Evolutionary conservation across 495 filamentous ascomycete species (phyloP).

Genomic region (Tuber umbilicatum): DNA sequence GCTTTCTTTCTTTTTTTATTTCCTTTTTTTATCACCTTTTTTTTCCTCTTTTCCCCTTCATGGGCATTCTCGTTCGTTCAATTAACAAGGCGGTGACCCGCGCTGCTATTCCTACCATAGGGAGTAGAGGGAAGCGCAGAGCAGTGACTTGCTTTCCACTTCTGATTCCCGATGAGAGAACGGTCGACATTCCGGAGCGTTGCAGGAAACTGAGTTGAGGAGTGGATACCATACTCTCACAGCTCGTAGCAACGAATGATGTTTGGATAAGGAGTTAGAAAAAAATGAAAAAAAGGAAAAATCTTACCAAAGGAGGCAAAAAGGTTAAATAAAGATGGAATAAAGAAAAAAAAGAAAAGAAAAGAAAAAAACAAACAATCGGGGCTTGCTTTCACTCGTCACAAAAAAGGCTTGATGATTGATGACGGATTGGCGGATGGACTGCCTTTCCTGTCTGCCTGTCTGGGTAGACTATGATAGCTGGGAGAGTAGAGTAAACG

Average conservation of each 20-base stretch:
- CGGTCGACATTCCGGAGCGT: slow-evolving; percentile 1
- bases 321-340: background rate
- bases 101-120: background rate
- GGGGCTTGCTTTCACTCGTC: background rate
- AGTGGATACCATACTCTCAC: background rate
- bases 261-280: background rate
- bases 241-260: background rate
- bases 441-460: background rate
- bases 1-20: slow-evolving; percentile 26
- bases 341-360: background rate
- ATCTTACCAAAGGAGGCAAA: background rate
- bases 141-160: background rate
- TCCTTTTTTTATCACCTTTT: background rate
- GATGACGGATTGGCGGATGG: background rate
- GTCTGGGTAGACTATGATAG: too few relatives aligned
- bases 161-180: slow-evolving; percentile 4
- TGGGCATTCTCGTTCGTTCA: background rate
- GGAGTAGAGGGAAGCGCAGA: background rate
- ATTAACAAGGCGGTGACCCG: background rate
- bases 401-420: background rate
- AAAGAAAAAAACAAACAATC: background rate
- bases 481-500: background rate
- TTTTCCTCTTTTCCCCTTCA: background rate
- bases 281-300: background rate
- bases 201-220: background rate